These are phyloP conservation scores for Medicago ruthenica DNA, from an alignment of 306 rosid species.

Conservation along the genomic window DNA sequence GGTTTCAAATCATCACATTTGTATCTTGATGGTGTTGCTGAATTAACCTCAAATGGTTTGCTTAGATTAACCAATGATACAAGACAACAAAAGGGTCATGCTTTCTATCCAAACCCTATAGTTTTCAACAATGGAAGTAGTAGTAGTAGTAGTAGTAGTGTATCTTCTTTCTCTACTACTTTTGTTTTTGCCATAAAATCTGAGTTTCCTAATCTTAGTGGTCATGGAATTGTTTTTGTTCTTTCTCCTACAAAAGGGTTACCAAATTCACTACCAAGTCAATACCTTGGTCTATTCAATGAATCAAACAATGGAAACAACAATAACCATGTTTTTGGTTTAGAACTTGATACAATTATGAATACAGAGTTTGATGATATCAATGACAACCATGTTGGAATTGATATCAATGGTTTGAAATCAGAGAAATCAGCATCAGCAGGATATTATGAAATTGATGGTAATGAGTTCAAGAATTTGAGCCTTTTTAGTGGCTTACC, in stretches of 20 bases:
- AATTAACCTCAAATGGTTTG: constrained; percentile 52
- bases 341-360: constrained; percentile 68
- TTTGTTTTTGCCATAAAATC: constrained; percentile 67
- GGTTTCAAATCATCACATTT: constrained; percentile 56
- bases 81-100: constrained; percentile 58
- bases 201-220: constrained; percentile 46
- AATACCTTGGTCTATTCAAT: constrained; percentile 67
- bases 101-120: constrained; percentile 58
- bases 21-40: constrained; percentile 58
- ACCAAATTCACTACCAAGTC: constrained; percentile 49
- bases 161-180: constrained; percentile 62
- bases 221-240: constrained; percentile 68
- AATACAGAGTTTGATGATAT: constrained; percentile 58
- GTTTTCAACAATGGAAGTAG: constrained; percentile 45
- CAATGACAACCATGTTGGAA: constrained; percentile 72
- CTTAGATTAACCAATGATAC: constrained; percentile 63
- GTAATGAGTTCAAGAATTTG: constrained; percentile 43
- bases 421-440: constrained; percentile 49
- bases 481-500: constrained; percentile 55
- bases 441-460: constrained; percentile 32
- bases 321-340: constrained; percentile 53
- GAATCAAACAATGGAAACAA: constrained; percentile 48
- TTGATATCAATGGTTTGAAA: constrained; percentile 59
- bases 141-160: neutral
- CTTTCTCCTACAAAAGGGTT: constrained; percentile 58